phyloP scores from a whole-genome alignment of 148 eudicot species.

The Beta vulgaris region DNA sequence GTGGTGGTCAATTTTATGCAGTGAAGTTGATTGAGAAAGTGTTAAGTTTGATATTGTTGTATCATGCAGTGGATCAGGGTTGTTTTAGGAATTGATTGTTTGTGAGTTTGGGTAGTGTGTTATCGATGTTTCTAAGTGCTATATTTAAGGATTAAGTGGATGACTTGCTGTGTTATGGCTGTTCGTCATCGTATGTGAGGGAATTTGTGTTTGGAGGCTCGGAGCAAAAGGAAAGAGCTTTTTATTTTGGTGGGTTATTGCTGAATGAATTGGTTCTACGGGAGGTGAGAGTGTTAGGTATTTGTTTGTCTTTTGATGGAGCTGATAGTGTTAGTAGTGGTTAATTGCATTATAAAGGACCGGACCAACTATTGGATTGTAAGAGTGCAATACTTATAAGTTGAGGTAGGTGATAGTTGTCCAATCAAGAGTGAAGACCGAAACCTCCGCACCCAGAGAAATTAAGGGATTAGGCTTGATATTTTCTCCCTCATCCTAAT shows the following conservation, averaged over 20 bases:
- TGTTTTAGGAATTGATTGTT: constrained; percentile 1
- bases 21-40: constrained; percentile 8
- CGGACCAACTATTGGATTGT: not conserved
- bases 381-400: not conserved
- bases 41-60: constrained; percentile 3
- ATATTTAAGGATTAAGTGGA: not conserved
- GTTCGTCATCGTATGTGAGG: too few relatives aligned
- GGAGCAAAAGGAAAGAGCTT: not conserved
- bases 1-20: not conserved
- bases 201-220: not conserved
- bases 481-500: not conserved
- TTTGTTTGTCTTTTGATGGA: not conserved
- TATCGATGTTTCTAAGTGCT: too few relatives aligned
- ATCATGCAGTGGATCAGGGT: not conserved
- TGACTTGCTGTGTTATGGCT: not conserved
- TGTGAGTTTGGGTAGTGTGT: not conserved
- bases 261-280: not conserved
- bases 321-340: not conserved
- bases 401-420: not conserved
- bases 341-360: not conserved
- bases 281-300: not conserved
- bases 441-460: too few relatives aligned
- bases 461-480: not conserved
- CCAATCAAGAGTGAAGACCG: not conserved
- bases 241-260: not conserved